Evolutionary conservation across 2,329 filamentous ascomycete species (phyloP).

Genomic region (Fusarium nematophilum): DNA sequence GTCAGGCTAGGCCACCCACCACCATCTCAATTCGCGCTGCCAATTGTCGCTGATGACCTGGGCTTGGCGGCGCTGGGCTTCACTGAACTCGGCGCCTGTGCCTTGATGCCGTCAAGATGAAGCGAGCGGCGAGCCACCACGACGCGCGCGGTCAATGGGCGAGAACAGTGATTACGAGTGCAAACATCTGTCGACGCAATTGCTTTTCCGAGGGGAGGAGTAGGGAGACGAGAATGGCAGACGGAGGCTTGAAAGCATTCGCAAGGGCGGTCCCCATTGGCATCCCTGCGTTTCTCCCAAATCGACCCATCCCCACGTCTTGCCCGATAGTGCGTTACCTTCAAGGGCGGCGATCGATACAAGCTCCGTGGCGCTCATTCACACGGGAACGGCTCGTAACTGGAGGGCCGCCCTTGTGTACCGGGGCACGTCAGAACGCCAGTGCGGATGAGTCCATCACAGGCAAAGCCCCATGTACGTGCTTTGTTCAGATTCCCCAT

Average conservation of each 20-base stretch:
- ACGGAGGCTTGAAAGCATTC: conserved; percentile 25
- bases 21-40: conserved; percentile 17
- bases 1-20: conserved; percentile 20
- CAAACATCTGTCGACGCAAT: conserved; percentile 20
- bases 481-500: conserved; percentile 27
- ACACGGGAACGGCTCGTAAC: conserved; percentile 23
- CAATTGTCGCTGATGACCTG: conserved; percentile 28
- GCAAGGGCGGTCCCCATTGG: conserved; percentile 15
- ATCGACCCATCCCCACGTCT: conserved; percentile 31
- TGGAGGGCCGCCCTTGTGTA: conserved; percentile 24
- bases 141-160: conserved; percentile 24
- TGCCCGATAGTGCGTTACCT: conserved; percentile 31
- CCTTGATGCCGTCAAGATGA: conserved; percentile 23
- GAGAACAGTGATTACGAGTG: conserved; percentile 17
- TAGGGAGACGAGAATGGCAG: conserved; percentile 6
- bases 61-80: conserved; percentile 15
- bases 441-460: conserved; percentile 22
- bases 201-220: conserved; percentile 14
- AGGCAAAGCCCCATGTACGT: conserved; percentile 14
- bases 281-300: conserved; percentile 22
- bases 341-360: conserved; percentile 15
- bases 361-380: background rate
- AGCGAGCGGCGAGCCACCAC: conserved; percentile 2
- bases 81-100: conserved; percentile 27
- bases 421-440: conserved; percentile 16